These are phyloP conservation scores for Blastobotrys parvus DNA, from an alignment of 805 yeast species.

Conservation along the genomic window DNA sequence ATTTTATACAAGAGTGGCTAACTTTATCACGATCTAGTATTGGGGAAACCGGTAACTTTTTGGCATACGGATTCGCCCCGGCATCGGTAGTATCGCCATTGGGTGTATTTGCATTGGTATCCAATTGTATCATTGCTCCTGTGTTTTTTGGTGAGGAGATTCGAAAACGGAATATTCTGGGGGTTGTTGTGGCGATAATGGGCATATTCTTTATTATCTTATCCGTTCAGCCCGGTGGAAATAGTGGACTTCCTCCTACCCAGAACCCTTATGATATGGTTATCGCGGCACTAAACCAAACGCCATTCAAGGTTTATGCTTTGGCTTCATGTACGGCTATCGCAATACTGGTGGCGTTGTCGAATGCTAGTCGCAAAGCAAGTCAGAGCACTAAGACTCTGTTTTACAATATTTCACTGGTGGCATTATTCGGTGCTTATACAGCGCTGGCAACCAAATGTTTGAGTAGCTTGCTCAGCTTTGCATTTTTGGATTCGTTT, in stretches of 20 bases:
- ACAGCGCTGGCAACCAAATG: conserved; percentile 40
- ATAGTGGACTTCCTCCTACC: neutral
- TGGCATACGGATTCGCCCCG: conserved; percentile 43
- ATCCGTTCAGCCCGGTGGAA: conserved; percentile 24
- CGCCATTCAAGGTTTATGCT: conserved; percentile 23
- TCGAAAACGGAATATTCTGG: conserved; percentile 29
- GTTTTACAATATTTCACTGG: conserved; percentile 29
- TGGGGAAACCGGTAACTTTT: conserved; percentile 41
- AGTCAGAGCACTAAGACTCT: conserved; percentile 12
- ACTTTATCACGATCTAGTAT: too few relatives aligned
- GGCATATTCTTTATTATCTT: conserved; percentile 37
- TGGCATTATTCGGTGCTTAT: conserved; percentile 40
- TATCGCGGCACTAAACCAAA: conserved; percentile 23
- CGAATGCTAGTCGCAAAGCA: conserved; percentile 7
- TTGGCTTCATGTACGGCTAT: conserved; percentile 18
- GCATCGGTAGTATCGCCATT: conserved; percentile 41
- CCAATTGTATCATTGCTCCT: conserved; percentile 43
- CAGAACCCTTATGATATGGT: conserved; percentile 24
- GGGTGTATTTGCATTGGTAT: conserved; percentile 41
- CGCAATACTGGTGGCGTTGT: conserved; percentile 14
- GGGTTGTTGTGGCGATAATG: conserved; percentile 33
- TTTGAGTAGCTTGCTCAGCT: conserved; percentile 28
- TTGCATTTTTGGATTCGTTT: conserved; percentile 17
- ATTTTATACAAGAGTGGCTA: too few relatives aligned
- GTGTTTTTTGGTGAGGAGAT: conserved; percentile 36